phyloP scores from a whole-genome alignment of 176 grass and related monocot genomes.

The Metroxylon sagu region DNA sequence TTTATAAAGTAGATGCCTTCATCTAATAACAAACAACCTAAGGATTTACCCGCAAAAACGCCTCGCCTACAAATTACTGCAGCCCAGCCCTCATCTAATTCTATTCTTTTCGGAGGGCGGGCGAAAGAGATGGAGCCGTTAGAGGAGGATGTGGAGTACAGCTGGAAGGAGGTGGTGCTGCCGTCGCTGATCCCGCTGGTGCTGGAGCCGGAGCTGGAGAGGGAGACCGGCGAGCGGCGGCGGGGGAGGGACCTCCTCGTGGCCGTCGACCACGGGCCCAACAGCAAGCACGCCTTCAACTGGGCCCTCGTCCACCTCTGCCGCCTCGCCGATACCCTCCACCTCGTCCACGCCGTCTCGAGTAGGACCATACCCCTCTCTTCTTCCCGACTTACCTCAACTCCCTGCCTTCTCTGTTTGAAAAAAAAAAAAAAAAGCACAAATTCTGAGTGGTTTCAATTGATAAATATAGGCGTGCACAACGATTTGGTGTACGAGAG shows the following conservation, averaged over 20 bases:
- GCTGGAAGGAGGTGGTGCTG: conserved; percentile 76
- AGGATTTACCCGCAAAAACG: too few relatives aligned
- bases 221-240: conserved; percentile 68
- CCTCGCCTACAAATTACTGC: too few relatives aligned
- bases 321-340: conserved; percentile 74
- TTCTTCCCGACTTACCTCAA: too few relatives aligned
- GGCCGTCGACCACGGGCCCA: conserved; percentile 78
- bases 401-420: too few relatives aligned
- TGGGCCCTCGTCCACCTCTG: conserved; percentile 71
- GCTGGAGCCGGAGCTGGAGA: conserved; percentile 54
- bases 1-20: too few relatives aligned
- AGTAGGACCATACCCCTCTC: conserved; percentile 33
- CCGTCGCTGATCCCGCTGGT: conserved; percentile 63
- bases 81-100: too few relatives aligned
- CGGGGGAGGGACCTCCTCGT: conserved; percentile 69
- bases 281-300: conserved; percentile 82
- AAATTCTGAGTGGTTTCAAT: too few relatives aligned
- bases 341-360: conserved; percentile 69
- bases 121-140: conserved; percentile 42
- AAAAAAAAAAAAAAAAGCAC: too few relatives aligned
- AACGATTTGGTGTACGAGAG: conserved; percentile 78
- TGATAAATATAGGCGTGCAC: conserved; percentile 31
- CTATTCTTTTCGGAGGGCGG: too few relatives aligned
- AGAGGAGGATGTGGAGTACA: conserved; percentile 69
- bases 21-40: too few relatives aligned